These are phyloP conservation scores for Fraxinus americana DNA, from an alignment of 257 asterid genomes.

Conservation along the genomic window DNA sequence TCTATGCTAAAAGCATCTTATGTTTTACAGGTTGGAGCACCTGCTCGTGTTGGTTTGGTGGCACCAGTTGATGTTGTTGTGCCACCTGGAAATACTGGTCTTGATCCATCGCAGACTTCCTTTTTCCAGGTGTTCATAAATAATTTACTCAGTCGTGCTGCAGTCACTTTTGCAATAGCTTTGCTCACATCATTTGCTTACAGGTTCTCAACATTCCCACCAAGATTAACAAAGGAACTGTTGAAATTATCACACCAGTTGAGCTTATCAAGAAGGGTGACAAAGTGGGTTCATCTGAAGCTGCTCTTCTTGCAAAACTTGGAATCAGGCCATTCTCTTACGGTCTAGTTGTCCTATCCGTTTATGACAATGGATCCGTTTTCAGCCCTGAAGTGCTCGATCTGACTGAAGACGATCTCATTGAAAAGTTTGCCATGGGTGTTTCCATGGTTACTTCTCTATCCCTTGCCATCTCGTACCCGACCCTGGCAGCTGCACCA, in stretches of 20 bases:
- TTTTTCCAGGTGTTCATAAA: slow-evolving; percentile 75
- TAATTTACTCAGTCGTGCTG: neutral
- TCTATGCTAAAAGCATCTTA: neutral
- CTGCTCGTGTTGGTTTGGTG: slow-evolving; percentile 95
- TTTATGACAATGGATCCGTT: slow-evolving; percentile 82
- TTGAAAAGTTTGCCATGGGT: slow-evolving; percentile 72
- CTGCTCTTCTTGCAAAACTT: slow-evolving; percentile 90
- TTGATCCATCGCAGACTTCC: slow-evolving; percentile 93
- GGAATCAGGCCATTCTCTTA: slow-evolving; percentile 94
- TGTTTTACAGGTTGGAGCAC: slow-evolving; percentile 84
- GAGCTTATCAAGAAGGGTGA: slow-evolving; percentile 96
- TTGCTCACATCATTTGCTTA: neutral
- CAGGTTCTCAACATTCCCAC: slow-evolving; percentile 96
- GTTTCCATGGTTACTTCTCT: slow-evolving; percentile 77
- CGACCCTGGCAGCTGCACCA: slow-evolving; percentile 89
- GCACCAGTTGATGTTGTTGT: slow-evolving; percentile 96
- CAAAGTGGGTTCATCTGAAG: slow-evolving; percentile 95
- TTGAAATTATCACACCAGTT: slow-evolving; percentile 93
- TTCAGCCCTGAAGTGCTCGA: slow-evolving; percentile 88
- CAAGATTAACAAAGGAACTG: slow-evolving; percentile 98
- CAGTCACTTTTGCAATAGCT: neutral
- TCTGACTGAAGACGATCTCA: slow-evolving; percentile 80
- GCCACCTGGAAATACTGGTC: slow-evolving; percentile 96
- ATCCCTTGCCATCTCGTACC: slow-evolving; percentile 73
- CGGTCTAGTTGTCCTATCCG: slow-evolving; percentile 73